Evolutionary conservation across 257 asterid genomes (phyloP), one percentile per base, ranked within the genome.

Genomic region (Gentiana dahurica): DNA sequence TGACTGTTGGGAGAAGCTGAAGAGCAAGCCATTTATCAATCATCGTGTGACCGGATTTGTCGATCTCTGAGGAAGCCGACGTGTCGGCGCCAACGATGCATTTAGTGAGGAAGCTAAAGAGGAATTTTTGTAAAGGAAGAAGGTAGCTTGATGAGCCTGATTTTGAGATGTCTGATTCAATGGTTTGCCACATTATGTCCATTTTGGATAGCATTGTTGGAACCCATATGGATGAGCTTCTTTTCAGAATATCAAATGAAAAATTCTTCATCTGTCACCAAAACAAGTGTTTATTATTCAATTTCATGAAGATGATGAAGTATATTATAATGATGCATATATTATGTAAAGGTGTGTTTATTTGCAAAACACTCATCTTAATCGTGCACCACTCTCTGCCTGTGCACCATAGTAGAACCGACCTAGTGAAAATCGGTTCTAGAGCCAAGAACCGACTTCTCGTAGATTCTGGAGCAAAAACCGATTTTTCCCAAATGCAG

Each of bases 151-250:
- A 71, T 9, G 71, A 36, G 59, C 74, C 60, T 47, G 89, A 61
- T 58, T 73, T 61, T 57, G 89, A 35, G 58, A 86, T 51, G 8
- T 79, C 73, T 35, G 85, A 59, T 57, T 86, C 96, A 12, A 79
- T 46, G 57, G 76, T 55, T 51, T 64, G 79, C 78, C 78, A 82
- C 79, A 79, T 69, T 12, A 61, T 48, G 75, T 84, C 80, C 15
- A 89, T 83, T 54, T 84, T 65, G 55, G 77, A 74, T 48, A 60
- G 61, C 66, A 89, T 64, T 47, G 95, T 73, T 0, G 84, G 63
- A 50, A 77, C 81, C 97, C 95, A 86, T 34, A 61, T 77, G 38
- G 69, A 59, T 46, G 95, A 79, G 85, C 97, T 82, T 66, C 82
- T 73, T 74, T 68, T 72, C 33, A 90, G 60, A 57, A 80, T 79